phyloP scores from a whole-genome alignment of 2,329 filamentous ascomycete genomes.

The Curvularia verruculosa region DNA sequence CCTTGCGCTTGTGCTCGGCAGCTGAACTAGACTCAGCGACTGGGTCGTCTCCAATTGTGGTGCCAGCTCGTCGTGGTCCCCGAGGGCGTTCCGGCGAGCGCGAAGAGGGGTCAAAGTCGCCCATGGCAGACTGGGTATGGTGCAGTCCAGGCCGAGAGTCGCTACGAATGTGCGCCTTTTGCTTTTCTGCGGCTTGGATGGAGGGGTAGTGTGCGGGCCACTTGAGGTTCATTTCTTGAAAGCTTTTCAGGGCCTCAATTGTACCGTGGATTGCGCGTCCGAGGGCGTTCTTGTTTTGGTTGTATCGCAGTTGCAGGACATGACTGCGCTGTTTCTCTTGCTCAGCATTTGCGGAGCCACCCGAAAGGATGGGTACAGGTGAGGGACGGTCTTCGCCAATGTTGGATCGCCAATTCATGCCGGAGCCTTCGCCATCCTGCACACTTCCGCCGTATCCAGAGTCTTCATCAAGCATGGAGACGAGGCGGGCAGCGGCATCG shows the following conservation, averaged over 20 bases:
- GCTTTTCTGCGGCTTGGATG: slow-evolving; percentile 62
- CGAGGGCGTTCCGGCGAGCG: slow-evolving; percentile 56
- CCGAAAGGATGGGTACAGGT: slow-evolving; percentile 59
- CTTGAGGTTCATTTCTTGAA: slow-evolving; percentile 86
- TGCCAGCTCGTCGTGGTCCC: slow-evolving; percentile 71
- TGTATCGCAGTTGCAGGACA: slow-evolving; percentile 92
- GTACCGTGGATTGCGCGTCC: slow-evolving; percentile 85
- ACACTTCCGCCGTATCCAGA: slow-evolving; percentile 91
- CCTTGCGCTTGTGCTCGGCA: slow-evolving; percentile 64
- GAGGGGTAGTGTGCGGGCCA: slow-evolving; percentile 98
- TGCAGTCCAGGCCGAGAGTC: slow-evolving; percentile 66
- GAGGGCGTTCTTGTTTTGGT: slow-evolving; percentile 86
- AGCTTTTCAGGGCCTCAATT: slow-evolving; percentile 78
- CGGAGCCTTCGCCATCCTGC: slow-evolving; percentile 64
- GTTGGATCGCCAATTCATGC: slow-evolving; percentile 61
- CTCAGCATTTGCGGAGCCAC: slow-evolving; percentile 59
- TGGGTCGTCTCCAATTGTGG: slow-evolving; percentile 64
- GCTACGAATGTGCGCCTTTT: slow-evolving; percentile 49
- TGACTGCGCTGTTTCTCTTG: slow-evolving; percentile 74
- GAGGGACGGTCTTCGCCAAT: slow-evolving; percentile 63
- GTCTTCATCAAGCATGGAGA: slow-evolving; percentile 81
- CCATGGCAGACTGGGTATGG: slow-evolving; percentile 67
- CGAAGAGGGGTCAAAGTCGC: slow-evolving; percentile 53
- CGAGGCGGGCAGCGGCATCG: slow-evolving; percentile 78
- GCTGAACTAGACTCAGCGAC: slow-evolving; percentile 75